Base-by-base conservation (phyloP, 164 flowering plant species). In the Taxillus chinensis region DNA sequence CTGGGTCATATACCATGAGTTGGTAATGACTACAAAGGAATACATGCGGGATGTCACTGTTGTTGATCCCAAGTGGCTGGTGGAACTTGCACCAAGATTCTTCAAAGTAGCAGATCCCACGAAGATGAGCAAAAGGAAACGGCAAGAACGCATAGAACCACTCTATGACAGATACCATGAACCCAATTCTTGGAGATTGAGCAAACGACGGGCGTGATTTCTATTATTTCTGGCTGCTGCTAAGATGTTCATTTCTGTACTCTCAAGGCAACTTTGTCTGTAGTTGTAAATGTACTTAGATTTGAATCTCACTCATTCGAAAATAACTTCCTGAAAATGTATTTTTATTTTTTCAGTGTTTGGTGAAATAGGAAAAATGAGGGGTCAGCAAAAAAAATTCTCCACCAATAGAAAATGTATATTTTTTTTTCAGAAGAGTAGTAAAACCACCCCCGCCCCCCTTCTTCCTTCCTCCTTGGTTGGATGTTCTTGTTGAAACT, bases 1-100 rank as follows among this genome's bases (percentile, higher is more conserved):
- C 58, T 55, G 58, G 58, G 58, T 55, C 40, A 55, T 55, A 27
- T 55, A 55, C 40, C 58, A 55, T 55, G 58, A 55, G 13, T 38
- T 55, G 4, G 58, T 55, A 7, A 55, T 55, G 58, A 55, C 58
- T 8, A 55, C 58, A 11, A 55, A 55, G 37, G 58, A 55, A 38
- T 55, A 55, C 40, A 55, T 55, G 58, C 58, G 58, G 5, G 58
- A 55, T 8, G 58, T 55, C 39, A 55, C 58, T 5, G 58, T 55
- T n/a, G 16, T 55, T 13, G 58, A 55, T 13, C 58, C 58, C 8
- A 55, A 55, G 40, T 55, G 58, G 58, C 58, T 55, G 4, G 58
- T 55, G 38, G 58, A 55, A 16, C 40, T 55, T 7, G 58, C 58
- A 5, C 40, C 58, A 15, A 55, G 58, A 16, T 55, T 55, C 40